Evolutionary conservation across 495 filamentous ascomycete species (phyloP).

Genomic region (Penicillium ucsense): DNA sequence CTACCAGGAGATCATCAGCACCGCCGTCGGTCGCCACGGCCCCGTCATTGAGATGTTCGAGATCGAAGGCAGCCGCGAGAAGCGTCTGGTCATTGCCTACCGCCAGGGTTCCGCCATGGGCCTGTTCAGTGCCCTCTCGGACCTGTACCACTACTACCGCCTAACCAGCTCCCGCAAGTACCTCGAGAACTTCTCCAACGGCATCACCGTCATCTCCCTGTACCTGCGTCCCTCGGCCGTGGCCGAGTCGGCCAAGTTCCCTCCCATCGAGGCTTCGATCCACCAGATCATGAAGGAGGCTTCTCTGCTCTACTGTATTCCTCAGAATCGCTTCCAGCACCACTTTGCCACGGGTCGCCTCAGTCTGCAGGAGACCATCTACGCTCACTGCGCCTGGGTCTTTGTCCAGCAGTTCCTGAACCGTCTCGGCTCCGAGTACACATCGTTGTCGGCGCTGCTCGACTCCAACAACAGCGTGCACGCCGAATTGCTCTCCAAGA

Average conservation of each 20-base stretch:
- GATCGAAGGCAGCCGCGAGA: slow-evolving; percentile 82
- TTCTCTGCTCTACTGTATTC: slow-evolving; percentile 93
- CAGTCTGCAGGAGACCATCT: slow-evolving; percentile 93
- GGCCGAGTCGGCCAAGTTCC: slow-evolving; percentile 44
- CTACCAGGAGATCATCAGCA: slow-evolving; percentile 84
- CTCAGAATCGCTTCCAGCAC: slow-evolving; percentile 86
- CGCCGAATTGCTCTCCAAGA: slow-evolving; percentile 83
- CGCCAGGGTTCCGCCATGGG: slow-evolving; percentile 86
- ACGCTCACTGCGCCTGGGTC: slow-evolving; percentile 94
- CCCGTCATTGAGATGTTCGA: slow-evolving; percentile 98
- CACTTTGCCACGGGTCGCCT: slow-evolving; percentile 83
- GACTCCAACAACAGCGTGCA: slow-evolving; percentile 74
- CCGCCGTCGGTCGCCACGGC: slow-evolving; percentile 71
- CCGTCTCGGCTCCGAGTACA: slow-evolving; percentile 85
- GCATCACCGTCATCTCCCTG: slow-evolving; percentile 90
- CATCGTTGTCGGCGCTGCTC: slow-evolving; percentile 70
- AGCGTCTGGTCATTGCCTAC: slow-evolving; percentile 88
- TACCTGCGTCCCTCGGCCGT: slow-evolving; percentile 68
- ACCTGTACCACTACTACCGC: slow-evolving; percentile 97
- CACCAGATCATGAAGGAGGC: slow-evolving; percentile 99
- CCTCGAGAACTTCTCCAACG: slow-evolving; percentile 97
- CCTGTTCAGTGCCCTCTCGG: slow-evolving; percentile 88
- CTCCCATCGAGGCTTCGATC: slow-evolving; percentile 84
- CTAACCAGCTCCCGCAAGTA: slow-evolving; percentile 95
- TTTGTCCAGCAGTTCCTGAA: slow-evolving; percentile 97